Conservation (phyloP, 257 asterid genomes). For the Leptodermis oblonga region DNA sequence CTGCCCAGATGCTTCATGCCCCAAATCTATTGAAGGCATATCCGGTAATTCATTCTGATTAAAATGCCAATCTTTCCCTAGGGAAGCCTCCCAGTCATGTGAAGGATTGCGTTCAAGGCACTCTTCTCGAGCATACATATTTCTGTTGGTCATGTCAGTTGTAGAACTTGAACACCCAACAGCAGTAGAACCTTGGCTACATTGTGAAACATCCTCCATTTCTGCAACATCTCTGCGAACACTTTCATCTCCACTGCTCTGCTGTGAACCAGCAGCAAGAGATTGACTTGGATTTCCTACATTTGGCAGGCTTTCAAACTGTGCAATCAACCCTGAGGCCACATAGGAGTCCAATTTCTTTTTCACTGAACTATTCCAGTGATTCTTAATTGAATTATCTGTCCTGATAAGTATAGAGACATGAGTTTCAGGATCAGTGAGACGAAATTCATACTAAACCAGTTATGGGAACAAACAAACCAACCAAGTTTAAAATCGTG, state of each 20-base stretch:
- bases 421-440: constrained; percentile 14
- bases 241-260: constrained; percentile 68
- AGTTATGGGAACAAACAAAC: constrained; percentile 6
- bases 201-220: constrained; percentile 80
- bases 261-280: constrained; percentile 58
- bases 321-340: constrained; percentile 85
- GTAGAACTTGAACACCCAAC: constrained; percentile 51
- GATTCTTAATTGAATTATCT: constrained; percentile 90
- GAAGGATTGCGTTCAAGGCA: constrained; percentile 48
- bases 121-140: constrained; percentile 34
- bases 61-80: constrained; percentile 58
- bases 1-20: constrained; percentile 39
- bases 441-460: background rate
- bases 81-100: constrained; percentile 53
- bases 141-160: constrained; percentile 37
- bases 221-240: constrained; percentile 42
- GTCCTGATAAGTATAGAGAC: constrained; percentile 56
- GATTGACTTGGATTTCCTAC: constrained; percentile 42
- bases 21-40: constrained; percentile 49
- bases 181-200: constrained; percentile 69
- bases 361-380: constrained; percentile 94
- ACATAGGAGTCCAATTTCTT: constrained; percentile 78
- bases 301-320: constrained; percentile 61
- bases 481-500: constrained; percentile 17
- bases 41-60: constrained; percentile 58